These are phyloP conservation scores for Gossypium lobatum DNA, from an alignment of 441 rosid species.

Conservation along the genomic window DNA sequence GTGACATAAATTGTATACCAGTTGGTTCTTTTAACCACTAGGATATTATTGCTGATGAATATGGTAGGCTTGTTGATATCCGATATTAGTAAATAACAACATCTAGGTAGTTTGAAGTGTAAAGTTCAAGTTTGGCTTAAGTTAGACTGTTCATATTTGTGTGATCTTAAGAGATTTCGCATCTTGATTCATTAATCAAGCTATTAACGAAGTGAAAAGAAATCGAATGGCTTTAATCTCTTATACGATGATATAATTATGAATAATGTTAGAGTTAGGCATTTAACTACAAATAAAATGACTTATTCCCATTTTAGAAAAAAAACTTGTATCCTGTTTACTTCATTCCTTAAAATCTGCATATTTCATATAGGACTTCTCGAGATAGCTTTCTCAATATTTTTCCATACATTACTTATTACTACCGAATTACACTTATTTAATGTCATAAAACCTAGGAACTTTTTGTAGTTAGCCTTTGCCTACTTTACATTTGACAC, in stretches of 20 bases:
- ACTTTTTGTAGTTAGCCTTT: not conserved
- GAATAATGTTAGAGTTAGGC: not conserved
- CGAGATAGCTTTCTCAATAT: not conserved
- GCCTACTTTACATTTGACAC: not conserved
- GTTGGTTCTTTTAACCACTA: not conserved
- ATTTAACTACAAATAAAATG: not conserved
- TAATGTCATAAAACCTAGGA: not conserved
- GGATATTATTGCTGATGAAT: not conserved
- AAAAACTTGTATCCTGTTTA: not conserved
- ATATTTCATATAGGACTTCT: not conserved
- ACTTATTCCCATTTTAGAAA: not conserved
- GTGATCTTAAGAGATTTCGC: not conserved
- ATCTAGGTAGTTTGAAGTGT: not conserved
- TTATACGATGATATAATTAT: not conserved
- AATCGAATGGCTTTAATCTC: not conserved
- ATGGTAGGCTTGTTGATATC: not conserved
- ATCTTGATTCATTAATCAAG: not conserved
- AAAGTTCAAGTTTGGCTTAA: constrained; percentile 1
- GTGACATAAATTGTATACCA: not conserved
- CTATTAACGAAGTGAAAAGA: not conserved
- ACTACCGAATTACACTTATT: not conserved
- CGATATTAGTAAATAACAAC: not conserved
- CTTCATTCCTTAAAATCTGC: not conserved
- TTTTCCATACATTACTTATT: not conserved
- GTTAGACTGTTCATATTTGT: not conserved